Conservation (phyloP, 2,329 filamentous ascomycete species). For the Fusarium sp. region DNA sequence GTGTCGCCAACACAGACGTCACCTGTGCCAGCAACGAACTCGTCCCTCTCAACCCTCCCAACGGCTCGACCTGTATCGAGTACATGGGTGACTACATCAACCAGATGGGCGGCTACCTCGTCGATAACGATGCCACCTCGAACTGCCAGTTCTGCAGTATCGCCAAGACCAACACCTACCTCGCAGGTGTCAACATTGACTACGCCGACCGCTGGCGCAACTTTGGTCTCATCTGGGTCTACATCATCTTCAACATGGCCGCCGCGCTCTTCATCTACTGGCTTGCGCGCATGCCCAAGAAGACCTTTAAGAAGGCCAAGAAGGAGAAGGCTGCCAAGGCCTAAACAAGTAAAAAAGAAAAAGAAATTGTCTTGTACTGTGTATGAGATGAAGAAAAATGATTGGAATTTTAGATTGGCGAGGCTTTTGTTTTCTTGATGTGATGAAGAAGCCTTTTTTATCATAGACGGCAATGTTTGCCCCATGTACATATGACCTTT, state of each 20-base stretch:
- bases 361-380: background rate
- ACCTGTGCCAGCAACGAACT: slow-evolving; percentile 77
- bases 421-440: background rate
- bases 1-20: slow-evolving; percentile 74
- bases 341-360: background rate
- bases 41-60: slow-evolving; percentile 70
- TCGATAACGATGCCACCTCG: slow-evolving; percentile 58
- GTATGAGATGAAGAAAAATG: slow-evolving; percentile 8
- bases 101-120: slow-evolving; percentile 63
- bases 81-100: slow-evolving; percentile 67
- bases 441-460: slow-evolving; percentile 3
- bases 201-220: slow-evolving; percentile 75
- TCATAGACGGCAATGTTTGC: slow-evolving; percentile 36
- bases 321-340: slow-evolving; percentile 34
- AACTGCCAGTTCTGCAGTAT: slow-evolving; percentile 69
- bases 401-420: slow-evolving; percentile 15
- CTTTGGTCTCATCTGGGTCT: slow-evolving; percentile 72
- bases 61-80: slow-evolving; percentile 66
- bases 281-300: slow-evolving; percentile 62
- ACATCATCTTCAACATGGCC: slow-evolving; percentile 67
- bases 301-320: slow-evolving; percentile 49
- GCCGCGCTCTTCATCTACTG: slow-evolving; percentile 68
- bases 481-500: slow-evolving; percentile 33
- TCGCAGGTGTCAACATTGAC: slow-evolving; percentile 60
- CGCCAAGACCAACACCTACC: slow-evolving; percentile 62